Conservation (phyloP, 2,329 filamentous ascomycete genomes). For the Nemania abortiva region DNA sequence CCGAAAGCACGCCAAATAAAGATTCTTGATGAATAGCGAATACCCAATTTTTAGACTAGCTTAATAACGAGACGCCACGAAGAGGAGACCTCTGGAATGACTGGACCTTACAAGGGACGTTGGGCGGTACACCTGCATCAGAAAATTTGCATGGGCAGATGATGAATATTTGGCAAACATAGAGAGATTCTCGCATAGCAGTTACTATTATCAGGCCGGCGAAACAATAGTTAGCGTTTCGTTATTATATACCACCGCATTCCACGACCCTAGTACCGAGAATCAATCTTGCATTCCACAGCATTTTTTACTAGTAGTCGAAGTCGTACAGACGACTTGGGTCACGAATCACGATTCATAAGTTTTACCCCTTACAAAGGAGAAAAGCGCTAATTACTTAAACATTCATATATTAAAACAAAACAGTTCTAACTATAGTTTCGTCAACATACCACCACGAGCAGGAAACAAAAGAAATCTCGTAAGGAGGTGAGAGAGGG, state of each 20-base stretch:
- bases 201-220: slow-evolving; percentile 23
- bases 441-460: too few relatives aligned
- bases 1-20: slow-evolving; percentile 77
- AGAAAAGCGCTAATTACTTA: too few relatives aligned
- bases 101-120: slow-evolving; percentile 25
- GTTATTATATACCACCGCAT: slow-evolving; percentile 36
- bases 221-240: slow-evolving; percentile 33
- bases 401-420: too few relatives aligned
- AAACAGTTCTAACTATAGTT: too few relatives aligned
- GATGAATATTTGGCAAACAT: slow-evolving; percentile 39
- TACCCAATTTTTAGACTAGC: slow-evolving; percentile 46
- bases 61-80: slow-evolving; percentile 34
- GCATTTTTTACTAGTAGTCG: neutral
- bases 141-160: slow-evolving; percentile 46
- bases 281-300: neutral
- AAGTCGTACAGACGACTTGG: too few relatives aligned
- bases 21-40: slow-evolving; percentile 44
- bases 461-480: too few relatives aligned
- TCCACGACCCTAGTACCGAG: neutral
- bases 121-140: slow-evolving; percentile 41
- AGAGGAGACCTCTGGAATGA: slow-evolving; percentile 37
- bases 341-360: too few relatives aligned
- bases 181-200: slow-evolving; percentile 37
- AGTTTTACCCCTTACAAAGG: too few relatives aligned
- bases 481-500: too few relatives aligned